A percentile compares a stretch with the other conserved stretches of the same genome.
Conservation (phyloP, 1,139 yeast genomes). For the Kazachstania sp. region DNA sequence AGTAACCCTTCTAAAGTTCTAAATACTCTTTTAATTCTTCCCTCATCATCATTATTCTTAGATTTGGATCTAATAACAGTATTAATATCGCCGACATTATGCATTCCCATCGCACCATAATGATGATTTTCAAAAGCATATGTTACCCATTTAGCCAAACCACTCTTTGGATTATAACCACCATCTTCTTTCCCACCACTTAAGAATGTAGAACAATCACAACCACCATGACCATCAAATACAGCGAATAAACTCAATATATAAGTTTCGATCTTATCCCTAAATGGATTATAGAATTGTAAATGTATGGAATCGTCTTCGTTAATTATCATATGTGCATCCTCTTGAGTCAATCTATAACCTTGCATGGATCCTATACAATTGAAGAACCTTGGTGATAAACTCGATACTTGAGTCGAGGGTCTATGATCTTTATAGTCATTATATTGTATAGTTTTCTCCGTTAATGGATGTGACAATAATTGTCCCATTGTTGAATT, state of each 20-base stretch:
- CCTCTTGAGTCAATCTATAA: slow-evolving; percentile 68
- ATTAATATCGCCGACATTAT: slow-evolving; percentile 4
- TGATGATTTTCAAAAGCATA: slow-evolving; percentile 26
- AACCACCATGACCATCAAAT: slow-evolving; percentile 79
- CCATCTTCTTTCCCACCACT: slow-evolving; percentile 25
- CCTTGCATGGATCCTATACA: slow-evolving; percentile 76
- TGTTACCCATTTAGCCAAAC: slow-evolving; percentile 26
- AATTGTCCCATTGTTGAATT: slow-evolving; percentile 58
- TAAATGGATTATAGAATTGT: slow-evolving; percentile 30
- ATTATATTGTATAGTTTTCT: slow-evolving; percentile 46
- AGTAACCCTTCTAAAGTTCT: slow-evolving; percentile 36
- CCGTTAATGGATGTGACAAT: slow-evolving; percentile 68
- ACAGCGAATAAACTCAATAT: slow-evolving; percentile 57
- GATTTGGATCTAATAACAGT: background rate
- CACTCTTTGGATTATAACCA: slow-evolving; percentile 13
- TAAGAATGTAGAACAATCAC: slow-evolving; percentile 48
- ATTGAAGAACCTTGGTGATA: slow-evolving; percentile 38
- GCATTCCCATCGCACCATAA: slow-evolving; percentile 17
- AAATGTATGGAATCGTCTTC: slow-evolving; percentile 18
- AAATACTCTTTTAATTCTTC: slow-evolving; percentile 16
- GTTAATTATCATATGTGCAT: slow-evolving; percentile 47
- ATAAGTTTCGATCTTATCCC: slow-evolving; percentile 19
- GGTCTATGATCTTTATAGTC: slow-evolving; percentile 28
- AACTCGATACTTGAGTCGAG: slow-evolving; percentile 7
- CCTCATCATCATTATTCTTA: slow-evolving; percentile 9